These are phyloP conservation scores for Mycena maculata DNA, from an alignment of 768 basidiomycete species.

Conservation along the genomic window DNA sequence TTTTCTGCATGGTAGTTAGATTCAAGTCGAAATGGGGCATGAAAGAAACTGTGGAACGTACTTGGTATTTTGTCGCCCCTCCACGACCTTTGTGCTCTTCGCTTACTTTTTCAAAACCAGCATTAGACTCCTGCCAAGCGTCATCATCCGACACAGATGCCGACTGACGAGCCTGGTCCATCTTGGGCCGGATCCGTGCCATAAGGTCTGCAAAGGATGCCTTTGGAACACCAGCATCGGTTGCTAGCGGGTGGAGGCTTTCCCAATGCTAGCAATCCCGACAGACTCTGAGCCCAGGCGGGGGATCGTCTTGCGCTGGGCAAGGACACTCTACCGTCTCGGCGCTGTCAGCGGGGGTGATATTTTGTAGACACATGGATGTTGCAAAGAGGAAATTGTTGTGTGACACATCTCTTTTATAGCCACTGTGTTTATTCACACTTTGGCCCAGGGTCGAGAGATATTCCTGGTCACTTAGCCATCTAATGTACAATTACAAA, in stretches of 20 bases:
- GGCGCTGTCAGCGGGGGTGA: too few relatives aligned
- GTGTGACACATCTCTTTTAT: neutral
- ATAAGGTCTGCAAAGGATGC: neutral
- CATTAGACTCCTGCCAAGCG: neutral
- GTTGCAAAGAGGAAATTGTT: neutral
- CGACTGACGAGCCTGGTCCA: neutral
- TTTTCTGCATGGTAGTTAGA: too few relatives aligned
- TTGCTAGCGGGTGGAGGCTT: neutral
- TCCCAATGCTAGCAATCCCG: constrained; percentile 13
- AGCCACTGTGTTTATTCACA: neutral
- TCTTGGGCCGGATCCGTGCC: neutral
- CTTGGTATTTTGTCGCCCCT: constrained; percentile 7
- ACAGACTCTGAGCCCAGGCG: neutral
- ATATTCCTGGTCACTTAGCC: too few relatives aligned
- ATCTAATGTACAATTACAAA: neutral
- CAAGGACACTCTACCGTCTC: neutral
- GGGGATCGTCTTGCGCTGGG: constrained; percentile 1
- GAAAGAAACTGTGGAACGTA: too few relatives aligned
- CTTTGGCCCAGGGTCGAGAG: neutral
- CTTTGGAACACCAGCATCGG: too few relatives aligned
- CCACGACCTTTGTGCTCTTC: constrained; percentile 1
- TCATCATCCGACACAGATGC: constrained; percentile 3
- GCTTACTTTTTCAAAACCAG: constrained; percentile 11
- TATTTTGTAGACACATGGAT: constrained; percentile 10
- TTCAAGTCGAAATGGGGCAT: too few relatives aligned